Base-by-base conservation (phyloP, 108 stramenopile species). In the Nitzschia palea region DNA sequence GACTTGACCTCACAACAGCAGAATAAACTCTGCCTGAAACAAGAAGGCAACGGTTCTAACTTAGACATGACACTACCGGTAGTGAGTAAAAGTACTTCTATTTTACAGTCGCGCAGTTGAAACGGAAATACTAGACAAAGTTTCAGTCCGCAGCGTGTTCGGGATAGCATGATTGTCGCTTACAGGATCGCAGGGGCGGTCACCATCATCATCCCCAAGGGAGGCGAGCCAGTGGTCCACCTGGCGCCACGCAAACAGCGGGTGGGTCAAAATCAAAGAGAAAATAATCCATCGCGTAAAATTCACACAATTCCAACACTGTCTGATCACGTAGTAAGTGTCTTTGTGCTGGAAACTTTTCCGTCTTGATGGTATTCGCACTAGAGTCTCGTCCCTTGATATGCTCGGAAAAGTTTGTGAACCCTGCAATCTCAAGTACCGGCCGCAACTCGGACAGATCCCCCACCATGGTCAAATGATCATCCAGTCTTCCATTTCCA, bases 191-290 rank as follows among this genome's bases (percentile, higher is more conserved):
- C n/a, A n/a, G n/a, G n/a, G n/a, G n/a, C n/a, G n/a, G n/a, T n/a
- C n/a, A n/a, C n/a, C n/a, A n/a, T n/a, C n/a, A n/a, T n/a, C n/a
- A n/a, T n/a, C n/a, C n/a, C 18, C n/a, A 48, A 48, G 15, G 18
- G 18, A 20, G 37, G n/a, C 14, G 8, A 6, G 33, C 57, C 9
- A 59, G 35, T 37, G 57, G 57, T 37, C 57, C 57, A 22, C 57
- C 57, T 18, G 26, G 33, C 3, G 3, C n/a, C 22, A 60, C 20
- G 37, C 69, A 70, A 0, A 52, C 35, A 26, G 20, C 17, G 8
- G 71, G 71, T 4, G 50, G 42, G 25, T 65, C 63, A 73, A 73
- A 73, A 27, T 73, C 71, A 31, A 73, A 73, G 31, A 73, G 30
- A 34, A 43, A 73, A 25, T 73, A 73, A 31, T 73, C 71, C 30